These are phyloP conservation scores for Reticulascus tulasneorum DNA, from an alignment of 2,329 filamentous ascomycete species.

Conservation along the genomic window DNA sequence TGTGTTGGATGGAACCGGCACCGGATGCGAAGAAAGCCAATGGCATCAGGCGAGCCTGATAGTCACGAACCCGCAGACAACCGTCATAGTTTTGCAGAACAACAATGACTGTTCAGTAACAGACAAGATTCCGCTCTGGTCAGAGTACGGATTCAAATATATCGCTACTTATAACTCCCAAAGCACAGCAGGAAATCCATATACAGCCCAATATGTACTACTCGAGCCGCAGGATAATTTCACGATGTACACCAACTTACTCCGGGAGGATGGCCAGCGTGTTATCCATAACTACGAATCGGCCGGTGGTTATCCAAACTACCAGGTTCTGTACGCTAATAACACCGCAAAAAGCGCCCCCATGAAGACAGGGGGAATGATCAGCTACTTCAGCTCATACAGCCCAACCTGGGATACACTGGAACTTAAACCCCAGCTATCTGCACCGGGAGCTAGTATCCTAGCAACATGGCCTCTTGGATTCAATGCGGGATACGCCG, in stretches of 20 bases:
- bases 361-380: conserved; percentile 27
- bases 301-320: conserved; percentile 14
- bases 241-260: too few relatives aligned
- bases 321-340: conserved; percentile 19
- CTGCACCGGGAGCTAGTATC: conserved; percentile 45
- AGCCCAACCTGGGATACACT: conserved; percentile 44
- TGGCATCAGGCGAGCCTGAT: too few relatives aligned
- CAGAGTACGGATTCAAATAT: too few relatives aligned
- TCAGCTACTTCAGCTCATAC: conserved; percentile 37
- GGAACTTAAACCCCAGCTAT: conserved; percentile 44
- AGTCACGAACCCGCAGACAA: too few relatives aligned
- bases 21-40: conserved; percentile 36
- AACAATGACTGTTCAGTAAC: too few relatives aligned
- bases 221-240: too few relatives aligned
- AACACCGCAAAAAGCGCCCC: conserved; percentile 18
- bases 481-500: conserved; percentile 37
- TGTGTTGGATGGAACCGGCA: conserved; percentile 10
- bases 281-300: too few relatives aligned
- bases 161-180: too few relatives aligned
- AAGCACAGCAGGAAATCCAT: too few relatives aligned
- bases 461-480: conserved; percentile 45
- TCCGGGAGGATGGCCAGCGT: conserved; percentile 10
- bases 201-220: neutral
- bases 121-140: too few relatives aligned
- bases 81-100: too few relatives aligned